These are phyloP conservation scores for Hyaloscypha variabilis DNA, from an alignment of 495 filamentous ascomycete species.

Conservation along the genomic window DNA sequence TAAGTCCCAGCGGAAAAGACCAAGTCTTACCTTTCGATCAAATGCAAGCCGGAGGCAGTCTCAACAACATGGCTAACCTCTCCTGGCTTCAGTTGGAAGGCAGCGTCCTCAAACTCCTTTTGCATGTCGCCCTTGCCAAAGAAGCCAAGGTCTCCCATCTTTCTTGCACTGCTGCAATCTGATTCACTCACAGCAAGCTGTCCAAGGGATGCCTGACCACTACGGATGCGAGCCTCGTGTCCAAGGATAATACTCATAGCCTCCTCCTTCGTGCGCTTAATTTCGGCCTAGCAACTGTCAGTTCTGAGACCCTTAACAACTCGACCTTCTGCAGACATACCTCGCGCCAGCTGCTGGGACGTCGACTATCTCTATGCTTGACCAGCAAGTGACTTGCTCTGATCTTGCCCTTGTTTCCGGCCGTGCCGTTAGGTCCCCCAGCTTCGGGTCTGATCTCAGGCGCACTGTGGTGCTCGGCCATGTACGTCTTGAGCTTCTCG, in stretches of 20 bases:
- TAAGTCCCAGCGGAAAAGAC: background rate
- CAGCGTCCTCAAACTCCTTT: constrained; percentile 96
- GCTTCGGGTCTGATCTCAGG: constrained; percentile 52
- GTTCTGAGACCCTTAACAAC: background rate
- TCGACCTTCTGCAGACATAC: constrained; percentile 32
- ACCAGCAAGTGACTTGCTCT: constrained; percentile 88
- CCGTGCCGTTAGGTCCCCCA: constrained; percentile 41
- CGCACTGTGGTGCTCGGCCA: constrained; percentile 77
- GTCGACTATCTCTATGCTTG: constrained; percentile 85
- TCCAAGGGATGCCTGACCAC: constrained; percentile 66
- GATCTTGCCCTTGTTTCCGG: constrained; percentile 79
- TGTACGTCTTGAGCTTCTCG: constrained; percentile 89
- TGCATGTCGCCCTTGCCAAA: constrained; percentile 97
- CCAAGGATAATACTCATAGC: constrained; percentile 74
- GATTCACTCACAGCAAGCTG: constrained; percentile 86
- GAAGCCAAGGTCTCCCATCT: constrained; percentile 92
- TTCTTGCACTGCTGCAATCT: constrained; percentile 92
- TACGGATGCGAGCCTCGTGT: constrained; percentile 73
- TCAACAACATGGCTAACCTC: constrained; percentile 85
- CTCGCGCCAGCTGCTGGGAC: constrained; percentile 91
- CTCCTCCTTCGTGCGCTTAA: constrained; percentile 86
- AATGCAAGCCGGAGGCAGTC: constrained; percentile 91
- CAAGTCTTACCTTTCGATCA: constrained; percentile 83
- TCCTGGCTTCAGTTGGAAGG: constrained; percentile 82
- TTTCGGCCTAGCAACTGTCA: constrained; percentile 55